phyloP scores from a whole-genome alignment of 306 rosid species.

The Cyclanthera cordifolia region DNA sequence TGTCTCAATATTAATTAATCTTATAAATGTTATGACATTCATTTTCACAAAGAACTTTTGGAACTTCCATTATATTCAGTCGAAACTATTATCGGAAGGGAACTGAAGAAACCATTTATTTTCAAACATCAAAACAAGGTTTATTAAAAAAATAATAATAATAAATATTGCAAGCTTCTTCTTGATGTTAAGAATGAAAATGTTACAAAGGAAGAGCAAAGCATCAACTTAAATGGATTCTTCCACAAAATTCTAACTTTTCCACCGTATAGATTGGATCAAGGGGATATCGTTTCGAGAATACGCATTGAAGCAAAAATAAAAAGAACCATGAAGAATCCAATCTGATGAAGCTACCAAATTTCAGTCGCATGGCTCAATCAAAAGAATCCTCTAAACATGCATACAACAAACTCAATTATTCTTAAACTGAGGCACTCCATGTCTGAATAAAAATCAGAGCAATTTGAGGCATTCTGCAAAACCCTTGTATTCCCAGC shows the following conservation, averaged over 20 bases:
- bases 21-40: too few relatives aligned
- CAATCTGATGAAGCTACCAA: neutral
- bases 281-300: neutral
- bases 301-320: slow-evolving; percentile 12
- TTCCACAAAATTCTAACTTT: neutral
- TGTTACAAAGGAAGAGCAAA: neutral
- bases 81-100: neutral
- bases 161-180: neutral
- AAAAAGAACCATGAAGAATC: neutral
- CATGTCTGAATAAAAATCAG: neutral
- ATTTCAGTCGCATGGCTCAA: neutral
- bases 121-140: neutral
- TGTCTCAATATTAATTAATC: too few relatives aligned
- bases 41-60: neutral
- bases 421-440: neutral
- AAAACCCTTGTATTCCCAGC: too few relatives aligned
- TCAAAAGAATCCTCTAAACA: neutral
- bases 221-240: neutral
- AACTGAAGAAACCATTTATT: neutral
- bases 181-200: neutral
- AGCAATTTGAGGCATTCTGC: slow-evolving; percentile 2
- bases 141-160: too few relatives aligned
- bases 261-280: neutral
- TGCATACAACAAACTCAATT: neutral
- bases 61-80: neutral